A percentile compares a stretch with the other conserved stretches of the same genome.
These are phyloP conservation scores for Lomentospora prolificans DNA, from an alignment of 2,329 filamentous ascomycete species.

Conservation along the genomic window DNA sequence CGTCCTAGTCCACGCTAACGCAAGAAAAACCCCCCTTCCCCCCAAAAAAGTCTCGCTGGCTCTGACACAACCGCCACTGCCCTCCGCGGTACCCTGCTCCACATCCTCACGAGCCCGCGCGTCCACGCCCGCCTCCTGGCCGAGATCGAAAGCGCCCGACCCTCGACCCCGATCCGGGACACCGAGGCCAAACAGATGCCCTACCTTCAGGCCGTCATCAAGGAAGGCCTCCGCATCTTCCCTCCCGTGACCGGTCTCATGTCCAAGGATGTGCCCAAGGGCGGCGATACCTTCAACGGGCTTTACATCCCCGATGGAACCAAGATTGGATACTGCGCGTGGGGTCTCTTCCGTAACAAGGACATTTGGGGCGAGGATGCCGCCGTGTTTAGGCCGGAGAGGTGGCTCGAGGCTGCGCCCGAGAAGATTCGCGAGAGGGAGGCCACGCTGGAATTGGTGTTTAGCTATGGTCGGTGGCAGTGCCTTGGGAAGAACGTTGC, in stretches of 20 bases:
- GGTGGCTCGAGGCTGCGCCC: constrained; percentile 25
- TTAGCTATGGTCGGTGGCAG: constrained; percentile 27
- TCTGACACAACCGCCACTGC: constrained; percentile 48
- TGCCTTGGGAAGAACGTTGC: constrained; percentile 29
- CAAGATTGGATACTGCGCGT: constrained; percentile 22
- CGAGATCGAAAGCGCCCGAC: constrained; percentile 26
- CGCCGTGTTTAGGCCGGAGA: constrained; percentile 23
- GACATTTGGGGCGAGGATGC: constrained; percentile 26
- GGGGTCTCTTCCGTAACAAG: constrained; percentile 23
- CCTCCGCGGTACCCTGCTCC: constrained; percentile 41
- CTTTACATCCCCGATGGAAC: constrained; percentile 23
- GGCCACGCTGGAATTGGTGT: constrained; percentile 26
- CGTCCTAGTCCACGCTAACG: neutral
- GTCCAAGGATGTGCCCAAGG: constrained; percentile 22
- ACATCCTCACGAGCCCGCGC: constrained; percentile 38
- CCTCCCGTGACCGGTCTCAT: constrained; percentile 26
- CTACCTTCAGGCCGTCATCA: constrained; percentile 39
- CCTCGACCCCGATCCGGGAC: constrained; percentile 18
- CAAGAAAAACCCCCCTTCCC: neutral
- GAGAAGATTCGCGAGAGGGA: constrained; percentile 25
- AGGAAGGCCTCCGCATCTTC: constrained; percentile 32
- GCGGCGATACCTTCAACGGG: constrained; percentile 22
- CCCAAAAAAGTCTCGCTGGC: constrained; percentile 33
- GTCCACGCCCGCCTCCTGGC: constrained; percentile 34
- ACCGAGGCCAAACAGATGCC: constrained; percentile 25